Conservation (phyloP, 2,329 filamentous ascomycete species). For the Stemphylium lycopersici region DNA sequence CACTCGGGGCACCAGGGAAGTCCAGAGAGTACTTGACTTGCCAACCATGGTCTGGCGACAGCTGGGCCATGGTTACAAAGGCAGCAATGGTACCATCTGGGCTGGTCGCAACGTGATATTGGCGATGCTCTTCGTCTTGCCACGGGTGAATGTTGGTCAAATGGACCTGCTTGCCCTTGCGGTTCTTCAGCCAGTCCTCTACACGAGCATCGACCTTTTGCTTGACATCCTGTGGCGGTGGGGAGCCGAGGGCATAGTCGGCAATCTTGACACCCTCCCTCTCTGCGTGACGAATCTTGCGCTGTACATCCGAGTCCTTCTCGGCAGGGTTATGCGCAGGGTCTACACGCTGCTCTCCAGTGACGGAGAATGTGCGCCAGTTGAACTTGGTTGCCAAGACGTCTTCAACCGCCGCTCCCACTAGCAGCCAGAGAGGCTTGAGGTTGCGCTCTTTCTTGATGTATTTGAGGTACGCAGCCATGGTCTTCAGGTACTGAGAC, state of each 20-base stretch:
- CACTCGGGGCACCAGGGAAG: constrained; percentile 84
- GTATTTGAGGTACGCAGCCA: constrained; percentile 75
- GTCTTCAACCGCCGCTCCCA: constrained; percentile 78
- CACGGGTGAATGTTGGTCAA: constrained; percentile 88
- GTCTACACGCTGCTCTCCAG: constrained; percentile 86
- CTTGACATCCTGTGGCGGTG: constrained; percentile 69
- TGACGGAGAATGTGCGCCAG: constrained; percentile 88
- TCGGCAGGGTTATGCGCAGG: constrained; percentile 70
- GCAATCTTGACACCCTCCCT: constrained; percentile 82
- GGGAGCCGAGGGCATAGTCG: constrained; percentile 70
- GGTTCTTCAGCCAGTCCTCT: constrained; percentile 76
- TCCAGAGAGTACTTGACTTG: constrained; percentile 97
- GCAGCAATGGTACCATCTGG: constrained; percentile 73
- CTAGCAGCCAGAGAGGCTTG: constrained; percentile 87
- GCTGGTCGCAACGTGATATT: constrained; percentile 82
- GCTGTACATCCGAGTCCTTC: constrained; percentile 69
- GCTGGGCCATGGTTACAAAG: constrained; percentile 81
- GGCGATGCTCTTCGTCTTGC: constrained; percentile 81
- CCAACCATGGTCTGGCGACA: constrained; percentile 82
- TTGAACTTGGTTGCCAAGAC: constrained; percentile 79
- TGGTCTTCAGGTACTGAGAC: constrained; percentile 75
- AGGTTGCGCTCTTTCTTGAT: constrained; percentile 73
- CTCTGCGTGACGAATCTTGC: constrained; percentile 81
- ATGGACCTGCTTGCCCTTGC: constrained; percentile 87
- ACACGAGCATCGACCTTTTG: constrained; percentile 74